Percentiles rank a stretch among this genome's conserved stretches.
These are phyloP conservation scores for Candida easanensis DNA, from an alignment of 805 yeast species.

Conservation along the genomic window DNA sequence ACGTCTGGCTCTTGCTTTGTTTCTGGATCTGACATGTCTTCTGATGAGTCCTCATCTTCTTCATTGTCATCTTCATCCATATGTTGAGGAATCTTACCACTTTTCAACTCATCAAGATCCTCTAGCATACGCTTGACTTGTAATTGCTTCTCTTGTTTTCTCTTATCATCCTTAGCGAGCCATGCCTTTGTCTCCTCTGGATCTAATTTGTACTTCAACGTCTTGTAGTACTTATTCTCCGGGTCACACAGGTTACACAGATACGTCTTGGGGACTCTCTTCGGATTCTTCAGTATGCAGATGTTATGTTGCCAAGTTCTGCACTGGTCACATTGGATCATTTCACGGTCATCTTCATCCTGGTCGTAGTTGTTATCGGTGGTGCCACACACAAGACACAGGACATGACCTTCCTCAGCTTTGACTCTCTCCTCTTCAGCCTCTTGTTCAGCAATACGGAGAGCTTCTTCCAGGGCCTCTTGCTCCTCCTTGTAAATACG, in stretches of 20 bases:
- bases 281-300: conserved; percentile 51
- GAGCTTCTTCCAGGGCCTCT: conserved; percentile 30
- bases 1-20: not conserved
- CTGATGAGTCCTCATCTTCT: conserved; percentile 8
- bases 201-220: conserved; percentile 31
- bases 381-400: conserved; percentile 63
- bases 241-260: conserved; percentile 55
- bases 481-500: conserved; percentile 27
- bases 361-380: conserved; percentile 56
- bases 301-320: conserved; percentile 69
- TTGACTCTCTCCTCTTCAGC: conserved; percentile 18
- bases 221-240: conserved; percentile 27
- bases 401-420: conserved; percentile 35
- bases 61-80: conserved; percentile 31
- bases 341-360: conserved; percentile 48
- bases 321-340: conserved; percentile 68
- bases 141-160: conserved; percentile 10
- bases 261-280: conserved; percentile 45
- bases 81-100: conserved; percentile 34
- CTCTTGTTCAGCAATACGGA: conserved; percentile 11
- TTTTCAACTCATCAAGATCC: conserved; percentile 13
- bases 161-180: conserved; percentile 12
- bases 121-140: conserved; percentile 3
- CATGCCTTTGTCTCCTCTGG: conserved; percentile 21
- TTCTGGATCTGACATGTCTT: conserved; percentile 2